Evolutionary conservation across 148 eudicot species (phyloP).

Genomic region (Limonium bicolor): DNA sequence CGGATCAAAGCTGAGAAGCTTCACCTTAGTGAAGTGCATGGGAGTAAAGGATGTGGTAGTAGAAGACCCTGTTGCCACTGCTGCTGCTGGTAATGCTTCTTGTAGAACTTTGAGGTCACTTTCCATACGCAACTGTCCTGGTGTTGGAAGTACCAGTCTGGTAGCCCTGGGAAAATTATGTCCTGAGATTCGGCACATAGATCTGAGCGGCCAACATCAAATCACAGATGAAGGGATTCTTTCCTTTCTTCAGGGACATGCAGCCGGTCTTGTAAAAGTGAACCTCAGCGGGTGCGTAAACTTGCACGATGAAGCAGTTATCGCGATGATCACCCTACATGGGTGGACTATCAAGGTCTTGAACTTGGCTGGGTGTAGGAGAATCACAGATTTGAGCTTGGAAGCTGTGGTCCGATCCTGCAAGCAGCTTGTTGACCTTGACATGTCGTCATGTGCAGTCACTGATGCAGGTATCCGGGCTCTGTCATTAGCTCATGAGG

Average conservation of each 20-base stretch:
- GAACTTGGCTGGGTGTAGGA: conserved; percentile 60
- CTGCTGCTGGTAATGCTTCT: no score
- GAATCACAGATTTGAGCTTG: conserved; percentile 46
- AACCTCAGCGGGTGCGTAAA: conserved; percentile 55
- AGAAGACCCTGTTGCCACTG: conserved; percentile 12
- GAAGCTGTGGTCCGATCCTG: conserved; percentile 33
- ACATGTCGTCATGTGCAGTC: conserved; percentile 50
- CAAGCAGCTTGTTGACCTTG: conserved; percentile 49
- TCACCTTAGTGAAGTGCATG: conserved; percentile 63
- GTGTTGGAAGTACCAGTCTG: conserved; percentile 50
- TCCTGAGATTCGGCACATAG: conserved; percentile 50
- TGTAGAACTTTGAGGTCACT: conserved; percentile 53
- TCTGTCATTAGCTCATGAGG: conserved; percentile 30
- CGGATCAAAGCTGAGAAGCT: conserved; percentile 39
- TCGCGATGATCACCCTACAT: conserved; percentile 39
- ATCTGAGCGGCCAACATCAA: conserved; percentile 47
- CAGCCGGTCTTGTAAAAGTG: conserved; percentile 49
- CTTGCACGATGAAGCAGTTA: conserved; percentile 39
- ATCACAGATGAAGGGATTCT: conserved; percentile 59
- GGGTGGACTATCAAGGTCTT: conserved; percentile 50
- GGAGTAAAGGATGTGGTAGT: conserved; percentile 44
- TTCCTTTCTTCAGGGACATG: conserved; percentile 31
- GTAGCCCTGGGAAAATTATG: conserved; percentile 53
- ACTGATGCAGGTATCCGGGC: conserved; percentile 51
- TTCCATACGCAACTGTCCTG: conserved; percentile 46